Base-by-base conservation (phyloP, 192 early-diverging fungal genomes). In the Umbelopsis isabellina region DNA sequence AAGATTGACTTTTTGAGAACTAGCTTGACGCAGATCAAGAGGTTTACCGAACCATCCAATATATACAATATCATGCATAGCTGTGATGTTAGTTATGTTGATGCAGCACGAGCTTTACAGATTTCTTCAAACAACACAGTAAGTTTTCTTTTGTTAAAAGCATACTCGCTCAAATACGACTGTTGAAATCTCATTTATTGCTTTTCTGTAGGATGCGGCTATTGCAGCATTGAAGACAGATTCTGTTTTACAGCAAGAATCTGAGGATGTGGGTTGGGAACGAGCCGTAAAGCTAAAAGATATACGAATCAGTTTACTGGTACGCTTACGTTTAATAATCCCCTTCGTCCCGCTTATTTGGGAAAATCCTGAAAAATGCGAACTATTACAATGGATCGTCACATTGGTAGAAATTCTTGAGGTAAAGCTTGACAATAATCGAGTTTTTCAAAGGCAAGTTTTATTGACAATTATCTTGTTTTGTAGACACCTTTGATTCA, bases 21-120 rank as follows among this genome's bases (percentile, higher is more conserved):
- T 33, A 46, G 83, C 46, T 72, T 82, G 12, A 68, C 49, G 49
- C 84, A 85, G 66, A 79, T 85, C 18, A 75, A 76, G 44, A 53
- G 75, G 8, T 85, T 81, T 41, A 75, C 81, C 12, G 69, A 78
- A 18, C 48, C 74, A 16, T 66, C 77, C 49, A 27, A 66, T 18
- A 68, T 77, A 27, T 85, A 83, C 73, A 77, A 81, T 21, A 82
- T 83, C 1, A 85, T 85, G 84, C 79, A 85, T 68, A 78, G 76
- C 8, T 75, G 78, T 33, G 73, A 81, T 22, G 78, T 79, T 3
- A 71, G 73, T 10, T 85, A 76, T 66, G 76, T 76, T 13, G 78
- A 83, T 22, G 84, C 84, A 10, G 49, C 69, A n/a, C 68, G 71
- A 65, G 80, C 82, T 0, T 70, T 83, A 8, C 71, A 78, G 35